Base-by-base conservation (phyloP, 495 filamentous ascomycete genomes). In the Neurospora tetraspora region DNA sequence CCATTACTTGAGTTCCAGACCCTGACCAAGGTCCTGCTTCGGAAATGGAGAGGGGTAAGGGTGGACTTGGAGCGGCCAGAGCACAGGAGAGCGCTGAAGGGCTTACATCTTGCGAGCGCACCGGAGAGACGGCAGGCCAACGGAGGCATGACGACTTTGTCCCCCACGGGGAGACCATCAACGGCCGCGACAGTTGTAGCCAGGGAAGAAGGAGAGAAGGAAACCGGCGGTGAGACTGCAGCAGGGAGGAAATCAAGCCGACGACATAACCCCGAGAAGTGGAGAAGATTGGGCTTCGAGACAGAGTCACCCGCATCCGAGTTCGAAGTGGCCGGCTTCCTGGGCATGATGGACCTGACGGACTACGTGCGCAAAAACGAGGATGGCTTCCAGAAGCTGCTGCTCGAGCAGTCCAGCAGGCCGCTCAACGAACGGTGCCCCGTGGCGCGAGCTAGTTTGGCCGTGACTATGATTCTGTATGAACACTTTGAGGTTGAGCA, bases 331-430 rank as follows among this genome's bases (percentile, higher is more conserved):
- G 90, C 91, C 20, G 96, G 96, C 2, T 98, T 95, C 78, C 81
- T 99, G 53, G 96, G 96, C 27, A 93, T 99, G 90, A 97, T 98
- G 94, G 96, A 99, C 80, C 78, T 98, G 77, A 94, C 93, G 8
- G 94, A 98, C 80, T 99, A 92, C 80, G 92, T 97, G 69, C 87
- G 91, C 75, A 96, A 92, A 77, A 89, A 96, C 74, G 93, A 97
- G 77, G 94, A 98, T 79, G 89, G 89, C 40, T 98, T 96, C 76
- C 95, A 97, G 77, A 97, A 95, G 81, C 82, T 94, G 74, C 85
- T 99, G 42, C 83, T 97, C 34, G 96, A 99, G 80, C 94, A 99
- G 81, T 92, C 93, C 6, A 89, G 90, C 14, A 89, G 89, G 77
- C 87, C 91, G 7, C 71, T 86, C 10, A 84, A 89, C 70, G 89